Evolutionary conservation across 225 moss, liverwort and hornwort species (phyloP).

Genomic region (Pleurozium schreberi): DNA sequence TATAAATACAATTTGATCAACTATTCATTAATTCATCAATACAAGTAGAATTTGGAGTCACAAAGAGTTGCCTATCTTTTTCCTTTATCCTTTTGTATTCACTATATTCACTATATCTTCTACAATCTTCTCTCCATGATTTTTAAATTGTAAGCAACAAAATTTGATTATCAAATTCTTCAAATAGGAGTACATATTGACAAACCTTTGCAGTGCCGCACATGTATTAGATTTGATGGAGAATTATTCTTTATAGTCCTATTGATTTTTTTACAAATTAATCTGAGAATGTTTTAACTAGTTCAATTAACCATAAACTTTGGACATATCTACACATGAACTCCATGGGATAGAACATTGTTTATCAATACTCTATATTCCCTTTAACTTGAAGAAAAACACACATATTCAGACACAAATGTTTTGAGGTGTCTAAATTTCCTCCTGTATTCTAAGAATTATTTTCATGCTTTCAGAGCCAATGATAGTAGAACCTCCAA

Average conservation of each 20-base stretch:
- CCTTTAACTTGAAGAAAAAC: accelerated
- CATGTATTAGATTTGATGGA: neutral
- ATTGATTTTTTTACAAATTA: too few species aligned
- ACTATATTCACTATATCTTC: accelerated
- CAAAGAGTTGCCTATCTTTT: accelerated
- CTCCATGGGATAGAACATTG: too few species aligned
- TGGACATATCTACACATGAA: neutral
- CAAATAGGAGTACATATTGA: accelerated
- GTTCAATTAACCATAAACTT: neutral
- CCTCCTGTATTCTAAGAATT: accelerated
- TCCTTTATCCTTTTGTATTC: neutral
- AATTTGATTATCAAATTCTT: neutral
- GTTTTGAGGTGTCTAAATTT: neutral
- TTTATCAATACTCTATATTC: accelerated
- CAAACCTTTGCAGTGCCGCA: accelerated
- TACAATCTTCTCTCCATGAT: accelerated
- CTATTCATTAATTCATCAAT: neutral
- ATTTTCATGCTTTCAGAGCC: neutral
- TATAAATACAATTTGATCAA: accelerated
- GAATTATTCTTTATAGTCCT: accelerated
- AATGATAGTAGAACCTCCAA: too few species aligned
- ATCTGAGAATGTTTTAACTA: neutral
- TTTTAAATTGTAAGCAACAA: neutral
- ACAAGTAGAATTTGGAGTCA: accelerated
- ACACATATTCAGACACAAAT: accelerated